Evolutionary conservation across 1,139 yeast genomes (phyloP).

Genomic region (Yamadazyma triangularis): DNA sequence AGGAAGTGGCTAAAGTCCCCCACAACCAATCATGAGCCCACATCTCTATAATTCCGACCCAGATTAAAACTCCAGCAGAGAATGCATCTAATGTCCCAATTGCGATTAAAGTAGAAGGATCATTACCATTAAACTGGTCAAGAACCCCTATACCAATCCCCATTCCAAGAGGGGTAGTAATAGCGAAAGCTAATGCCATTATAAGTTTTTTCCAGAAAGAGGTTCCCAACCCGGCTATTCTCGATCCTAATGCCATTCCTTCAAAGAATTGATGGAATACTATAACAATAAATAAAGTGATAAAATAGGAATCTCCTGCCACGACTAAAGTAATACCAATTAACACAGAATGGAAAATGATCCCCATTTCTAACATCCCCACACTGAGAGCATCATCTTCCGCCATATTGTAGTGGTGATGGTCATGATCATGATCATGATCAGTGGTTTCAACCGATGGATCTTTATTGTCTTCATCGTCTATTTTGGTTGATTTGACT

Average conservation of each 20-base stretch:
- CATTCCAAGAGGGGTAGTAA: constrained; percentile 24
- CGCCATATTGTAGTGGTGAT: background rate
- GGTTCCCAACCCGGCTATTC: constrained; percentile 16
- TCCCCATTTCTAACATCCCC: constrained; percentile 20
- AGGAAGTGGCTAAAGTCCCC: constrained; percentile 21
- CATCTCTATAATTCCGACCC: constrained; percentile 32
- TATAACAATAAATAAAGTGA: constrained; percentile 31
- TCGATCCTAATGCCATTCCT: constrained; percentile 37
- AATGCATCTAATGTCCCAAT: constrained; percentile 30
- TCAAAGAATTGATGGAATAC: constrained; percentile 40
- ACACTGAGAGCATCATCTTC: constrained; percentile 13
- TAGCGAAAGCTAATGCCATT: constrained; percentile 16
- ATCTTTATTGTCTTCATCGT: background rate
- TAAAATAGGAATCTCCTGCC: constrained; percentile 22
- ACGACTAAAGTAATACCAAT: constrained; percentile 23
- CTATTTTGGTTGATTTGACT: background rate
- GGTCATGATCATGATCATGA: background rate
- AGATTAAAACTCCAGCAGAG: constrained; percentile 32
- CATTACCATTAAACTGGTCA: constrained; percentile 25
- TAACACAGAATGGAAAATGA: constrained; percentile 22
- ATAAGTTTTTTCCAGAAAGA: constrained; percentile 7
- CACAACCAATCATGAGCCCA: constrained; percentile 31
- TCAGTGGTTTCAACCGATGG: background rate
- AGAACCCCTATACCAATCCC: constrained; percentile 26
- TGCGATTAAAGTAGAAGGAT: constrained; percentile 25